Base-by-base conservation (phyloP, 495 filamentous ascomycete species). In the Cercophora scortea region DNA sequence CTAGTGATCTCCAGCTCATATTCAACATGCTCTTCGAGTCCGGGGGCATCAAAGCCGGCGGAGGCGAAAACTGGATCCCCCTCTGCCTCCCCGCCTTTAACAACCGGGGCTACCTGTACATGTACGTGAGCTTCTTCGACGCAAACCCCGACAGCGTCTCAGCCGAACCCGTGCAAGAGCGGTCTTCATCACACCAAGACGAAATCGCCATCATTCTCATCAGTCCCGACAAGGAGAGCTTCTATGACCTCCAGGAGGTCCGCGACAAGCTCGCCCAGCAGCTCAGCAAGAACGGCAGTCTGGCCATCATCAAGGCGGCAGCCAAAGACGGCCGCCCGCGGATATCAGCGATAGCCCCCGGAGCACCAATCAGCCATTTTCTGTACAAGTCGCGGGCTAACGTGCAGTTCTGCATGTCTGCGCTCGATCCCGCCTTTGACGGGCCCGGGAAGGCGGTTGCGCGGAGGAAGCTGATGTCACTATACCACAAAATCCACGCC, bases 11-110 rank as follows among this genome's bases (percentile, higher is more conserved):
- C 17, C 92, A 96, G 56, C 81, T 99, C 32, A 85, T 99, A 32
- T 97, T 99, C 77, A 96, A 96, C 60, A 97, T 99, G 94, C 81
- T 99, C n/a, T 97, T 96, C 57, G 91, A 94, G 64, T 89, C 92
- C 4, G 85, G 87, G 42, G 86, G 87, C 36, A 84, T 99, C 61
- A 90, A 90, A 56, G 69, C 73, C 8, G 89, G 87, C 6, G 93
- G 90, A 32, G 91, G 90, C 13, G 94, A 99, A 66, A 96, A 91
- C 60, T 97, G 94, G 94, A 92, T 96, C 38, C 94, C 94, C 2
- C 78, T 99, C 8, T 97, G 94, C 59, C 79, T 99, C 9, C 94
- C 94, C 9, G 91, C 90, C 6, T 99, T 99, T 73, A 99, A 99
- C 72, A 95, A 87, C 61, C 86, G 83, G 45, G 94, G 94, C n/a